Evolutionary conservation across 352 stramenopile species (phyloP), one percentile per base, ranked within the genome.

Genomic region (Phytophthora nicotianae): DNA sequence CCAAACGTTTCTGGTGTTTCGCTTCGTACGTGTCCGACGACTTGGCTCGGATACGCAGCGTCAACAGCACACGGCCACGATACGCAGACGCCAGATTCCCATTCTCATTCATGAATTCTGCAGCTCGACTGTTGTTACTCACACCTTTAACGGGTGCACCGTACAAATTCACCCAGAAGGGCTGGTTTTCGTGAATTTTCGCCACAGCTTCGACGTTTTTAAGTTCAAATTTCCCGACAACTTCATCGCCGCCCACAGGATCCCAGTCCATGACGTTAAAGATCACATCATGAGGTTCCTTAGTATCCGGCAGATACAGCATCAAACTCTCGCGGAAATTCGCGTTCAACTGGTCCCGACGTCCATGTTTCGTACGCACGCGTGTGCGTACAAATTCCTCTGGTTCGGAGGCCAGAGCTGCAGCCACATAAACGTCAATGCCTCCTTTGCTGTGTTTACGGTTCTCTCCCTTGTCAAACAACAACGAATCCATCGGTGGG

Each of bases 101-200:
- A 41, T 79, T 68, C 38, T 70, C 60, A 62, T 96, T 96, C 83
- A 93, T 93, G 4, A 62, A 50, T 16, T 68, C 58, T 9, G 76
- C 66, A 5, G 67, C 63, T 5, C 65, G 73, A 24, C 66, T 68
- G 33, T 65, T 66, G 57, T 79, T 74, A 26, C 74, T 87, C 54
- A 68, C 72, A 51, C 74, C 75, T 20, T 81, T 69, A n/a, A 88
- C 53, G 2, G 81, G 81, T 5, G 77, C 79, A 38, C 83, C 81
- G 59, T 93, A 93, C 21, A 93, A 48, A 65, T 93, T 93, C 33
- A 82, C 50, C 83, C 83, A 93, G 42, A 90, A 88, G 13, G 83
- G 81, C 24, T 74, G 55, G 35, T 71, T 72, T 5, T 48, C 65
- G 14, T 65, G 59, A 11, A 50, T 43, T 35, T 71, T 67, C 9